A percentile compares a stretch with the other conserved stretches of the same genome.
These are phyloP conservation scores for Aspergillus phoenicis DNA, from an alignment of 2,329 filamentous ascomycete genomes.

Conservation along the genomic window DNA sequence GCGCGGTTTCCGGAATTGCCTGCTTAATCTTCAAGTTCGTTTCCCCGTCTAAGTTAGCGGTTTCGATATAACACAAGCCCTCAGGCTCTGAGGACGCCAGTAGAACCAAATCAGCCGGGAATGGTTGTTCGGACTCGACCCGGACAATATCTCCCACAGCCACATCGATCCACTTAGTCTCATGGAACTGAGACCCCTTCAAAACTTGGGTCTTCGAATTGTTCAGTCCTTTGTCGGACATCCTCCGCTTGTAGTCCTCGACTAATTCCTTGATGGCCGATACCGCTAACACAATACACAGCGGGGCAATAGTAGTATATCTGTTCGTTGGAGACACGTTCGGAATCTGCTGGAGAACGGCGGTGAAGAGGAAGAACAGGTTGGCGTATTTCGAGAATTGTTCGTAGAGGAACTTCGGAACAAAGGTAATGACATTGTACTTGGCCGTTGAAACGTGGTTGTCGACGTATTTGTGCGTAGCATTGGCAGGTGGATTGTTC, in stretches of 20 bases:
- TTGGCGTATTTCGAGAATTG: conserved; percentile 99
- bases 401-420: conserved; percentile 96
- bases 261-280: conserved; percentile 93
- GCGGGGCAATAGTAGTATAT: conserved; percentile 95
- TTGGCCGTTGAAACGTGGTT: conserved; percentile 98
- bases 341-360: conserved; percentile 90
- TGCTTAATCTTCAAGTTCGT: conserved; percentile 99
- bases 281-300: conserved; percentile 86
- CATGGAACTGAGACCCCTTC: conserved; percentile 78
- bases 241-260: conserved; percentile 88
- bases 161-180: conserved; percentile 92
- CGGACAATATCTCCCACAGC: conserved; percentile 89
- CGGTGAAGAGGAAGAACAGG: conserved; percentile 98
- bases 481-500: conserved; percentile 94
- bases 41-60: conserved; percentile 94
- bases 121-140: conserved; percentile 91
- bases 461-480: conserved; percentile 85
- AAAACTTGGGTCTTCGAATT: conserved; percentile 82
- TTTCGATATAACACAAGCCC: conserved; percentile 97
- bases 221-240: conserved; percentile 84
- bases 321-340: conserved; percentile 91
- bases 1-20: conserved; percentile 86
- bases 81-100: conserved; percentile 95
- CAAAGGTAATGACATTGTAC: conserved; percentile 89
- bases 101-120: conserved; percentile 89